Percentiles rank a stretch among this genome's conserved stretches.
Evolutionary conservation across 345 rosid genomes (phyloP).

Genomic region (Populus deltoides): DNA sequence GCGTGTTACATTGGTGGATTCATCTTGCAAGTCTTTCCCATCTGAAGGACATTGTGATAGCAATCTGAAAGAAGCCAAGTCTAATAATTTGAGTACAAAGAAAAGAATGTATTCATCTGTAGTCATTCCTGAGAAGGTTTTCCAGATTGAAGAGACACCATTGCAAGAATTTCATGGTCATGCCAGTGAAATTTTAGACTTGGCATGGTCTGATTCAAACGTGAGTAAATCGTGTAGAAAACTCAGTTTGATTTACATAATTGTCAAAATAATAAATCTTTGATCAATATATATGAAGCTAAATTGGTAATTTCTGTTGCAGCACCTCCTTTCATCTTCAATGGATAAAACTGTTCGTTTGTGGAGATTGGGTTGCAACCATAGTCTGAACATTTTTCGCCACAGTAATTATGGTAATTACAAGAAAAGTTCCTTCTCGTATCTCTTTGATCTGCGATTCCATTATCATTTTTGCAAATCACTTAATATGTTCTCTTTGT

Average conservation of each 20-base stretch:
- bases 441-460: background rate
- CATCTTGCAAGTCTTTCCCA: constrained; percentile 29
- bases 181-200: constrained; percentile 59
- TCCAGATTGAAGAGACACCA: constrained; percentile 61
- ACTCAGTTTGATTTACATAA: background rate
- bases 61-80: constrained; percentile 16
- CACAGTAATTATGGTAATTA: constrained; percentile 68
- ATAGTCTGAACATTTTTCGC: constrained; percentile 52
- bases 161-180: constrained; percentile 79
- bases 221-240: constrained; percentile 40
- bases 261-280: background rate
- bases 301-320: constrained; percentile 27
- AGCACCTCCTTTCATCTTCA: constrained; percentile 77
- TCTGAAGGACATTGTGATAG: constrained; percentile 17
- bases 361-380: constrained; percentile 59
- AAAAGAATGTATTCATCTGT: constrained; percentile 31
- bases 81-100: constrained; percentile 18
- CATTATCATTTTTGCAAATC: background rate
- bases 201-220: constrained; percentile 82
- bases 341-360: constrained; percentile 72
- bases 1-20: constrained; percentile 48
- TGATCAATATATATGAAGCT: background rate
- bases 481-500: background rate
- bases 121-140: constrained; percentile 60
- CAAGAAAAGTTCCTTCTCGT: background rate